Base-by-base conservation (phyloP, 371 early-diverging fungal species). In the Syncephalastrum sp. region DNA sequence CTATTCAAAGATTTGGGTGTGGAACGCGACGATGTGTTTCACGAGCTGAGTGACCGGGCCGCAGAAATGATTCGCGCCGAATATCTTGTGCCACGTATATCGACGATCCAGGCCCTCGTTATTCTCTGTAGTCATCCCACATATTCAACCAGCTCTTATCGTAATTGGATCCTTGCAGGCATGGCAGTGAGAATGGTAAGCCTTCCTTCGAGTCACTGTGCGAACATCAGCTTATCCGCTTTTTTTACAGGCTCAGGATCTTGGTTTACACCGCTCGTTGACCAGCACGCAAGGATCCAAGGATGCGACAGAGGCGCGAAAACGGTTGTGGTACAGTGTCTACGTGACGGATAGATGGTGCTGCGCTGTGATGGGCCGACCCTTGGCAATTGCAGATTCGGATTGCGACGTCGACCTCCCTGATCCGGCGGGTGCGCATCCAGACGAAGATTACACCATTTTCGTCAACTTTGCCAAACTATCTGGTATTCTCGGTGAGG, bases 361-460 rank as follows among this genome's bases (percentile, higher is more conserved):
- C 12, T 73, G 72, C 50, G 72, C 79, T 38, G 63, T 64, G 1
- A 69, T 79, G 72, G 74, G 74, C 15, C 53, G 79, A 45, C 79
- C 79, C 4, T 49, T 79, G 38, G 74, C 74, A 3, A 74, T 79
- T 61, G 56, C 72, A 8, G 79, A 79, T 51, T 63, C 74, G 3
- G 79, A 79, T 45, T 79, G 79, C 42, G 79, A 79, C 50, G 67
- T 79, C 7, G 79, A 75, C 14, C 49, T 74, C 4, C 79, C 76
- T 25, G 57, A 67, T 10, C 8, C 56, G 24, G 46, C 60, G 4
- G 59, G 57, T 8, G 63, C 59, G 10, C 4, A n/a, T 0, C 29
- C 63, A 6, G 44, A 47, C n/a, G 61, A 65, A 21, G 66, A 73
- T 16, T 64, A 73, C 24, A 56, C 60, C 1, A 48, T 75, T 12